These are phyloP conservation scores for Rhynchosporium graminicola DNA, from an alignment of 2,329 filamentous ascomycete species.

Conservation along the genomic window DNA sequence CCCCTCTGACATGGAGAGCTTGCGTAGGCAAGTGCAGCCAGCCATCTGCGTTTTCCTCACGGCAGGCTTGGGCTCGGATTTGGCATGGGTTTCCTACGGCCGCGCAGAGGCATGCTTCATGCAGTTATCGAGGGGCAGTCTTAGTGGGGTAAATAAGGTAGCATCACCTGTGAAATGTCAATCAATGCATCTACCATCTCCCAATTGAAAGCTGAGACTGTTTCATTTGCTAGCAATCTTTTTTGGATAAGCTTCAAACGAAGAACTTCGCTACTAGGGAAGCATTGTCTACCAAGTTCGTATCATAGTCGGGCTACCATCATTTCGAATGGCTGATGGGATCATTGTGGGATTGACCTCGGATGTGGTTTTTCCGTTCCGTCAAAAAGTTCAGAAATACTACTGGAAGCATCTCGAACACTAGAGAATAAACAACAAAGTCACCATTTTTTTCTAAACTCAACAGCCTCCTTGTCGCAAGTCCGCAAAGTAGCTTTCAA, in stretches of 20 bases:
- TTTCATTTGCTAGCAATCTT: conserved; percentile 12
- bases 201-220: conserved; percentile 22
- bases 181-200: conserved; percentile 25
- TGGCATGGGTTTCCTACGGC: conserved; percentile 20
- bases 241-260: conserved; percentile 27
- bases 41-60: conserved; percentile 15
- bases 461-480: neutral
- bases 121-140: conserved; percentile 33
- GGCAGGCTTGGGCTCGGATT: too few species aligned
- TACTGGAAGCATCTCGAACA: conserved; percentile 13
- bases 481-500: neutral
- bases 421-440: neutral
- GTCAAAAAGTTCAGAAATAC: neutral
- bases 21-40: conserved; percentile 31
- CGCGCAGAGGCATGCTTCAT: conserved; percentile 18
- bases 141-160: conserved; percentile 29
- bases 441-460: neutral
- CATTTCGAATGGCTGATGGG: too few species aligned
- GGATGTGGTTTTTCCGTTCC: conserved; percentile 4
- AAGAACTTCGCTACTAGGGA: neutral
- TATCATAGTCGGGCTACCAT: conserved; percentile 9
- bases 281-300: neutral
- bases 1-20: conserved; percentile 17
- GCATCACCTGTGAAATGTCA: neutral
- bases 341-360: too few species aligned